Percentiles rank a stretch among this genome's conserved stretches.
Conservation (phyloP, 352 stramenopile genomes). For the Globisporangium echinulatum region DNA sequence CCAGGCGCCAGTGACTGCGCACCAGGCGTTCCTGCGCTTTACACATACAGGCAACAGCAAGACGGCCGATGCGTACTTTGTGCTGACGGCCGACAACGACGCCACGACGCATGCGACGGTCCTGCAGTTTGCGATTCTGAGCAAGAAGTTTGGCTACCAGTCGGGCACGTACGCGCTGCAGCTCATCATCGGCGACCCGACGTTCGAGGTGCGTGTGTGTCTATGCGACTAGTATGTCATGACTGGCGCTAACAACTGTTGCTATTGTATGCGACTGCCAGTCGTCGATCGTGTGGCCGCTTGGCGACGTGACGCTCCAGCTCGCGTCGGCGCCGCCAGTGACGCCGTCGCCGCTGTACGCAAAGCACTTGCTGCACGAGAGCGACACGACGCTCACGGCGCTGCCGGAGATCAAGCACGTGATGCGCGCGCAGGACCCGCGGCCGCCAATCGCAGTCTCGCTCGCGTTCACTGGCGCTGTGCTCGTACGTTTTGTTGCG, state of each 20-base stretch:
- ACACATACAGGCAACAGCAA: conserved; percentile 37
- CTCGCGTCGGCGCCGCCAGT: conserved; percentile 53
- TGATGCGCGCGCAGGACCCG: conserved; percentile 74
- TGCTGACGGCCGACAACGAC: conserved; percentile 37
- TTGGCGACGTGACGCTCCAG: conserved; percentile 64
- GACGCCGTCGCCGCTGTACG: conserved; percentile 75
- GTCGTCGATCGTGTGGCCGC: conserved; percentile 51
- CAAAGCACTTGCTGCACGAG: conserved; percentile 79
- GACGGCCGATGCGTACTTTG: conserved; percentile 62
- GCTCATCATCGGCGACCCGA: conserved; percentile 70
- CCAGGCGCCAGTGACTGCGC: conserved; percentile 47
- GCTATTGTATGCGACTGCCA: neutral
- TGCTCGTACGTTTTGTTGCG: conserved; percentile 26
- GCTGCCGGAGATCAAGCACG: conserved; percentile 83
- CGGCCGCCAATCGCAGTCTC: conserved; percentile 63
- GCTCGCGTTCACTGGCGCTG: conserved; percentile 56
- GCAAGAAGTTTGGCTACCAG: conserved; percentile 79
- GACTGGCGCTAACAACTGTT: conserved; percentile 13
- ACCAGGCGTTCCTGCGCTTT: conserved; percentile 79
- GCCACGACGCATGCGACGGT: conserved; percentile 26
- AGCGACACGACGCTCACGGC: conserved; percentile 83
- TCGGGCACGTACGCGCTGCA: conserved; percentile 62
- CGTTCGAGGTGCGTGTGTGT: conserved; percentile 41
- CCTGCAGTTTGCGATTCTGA: conserved; percentile 58
- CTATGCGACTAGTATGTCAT: neutral